Evolutionary conservation across 2,329 filamentous ascomycete species (phyloP), one percentile per base, ranked within the genome.

Genomic region (Penicillium sp.): DNA sequence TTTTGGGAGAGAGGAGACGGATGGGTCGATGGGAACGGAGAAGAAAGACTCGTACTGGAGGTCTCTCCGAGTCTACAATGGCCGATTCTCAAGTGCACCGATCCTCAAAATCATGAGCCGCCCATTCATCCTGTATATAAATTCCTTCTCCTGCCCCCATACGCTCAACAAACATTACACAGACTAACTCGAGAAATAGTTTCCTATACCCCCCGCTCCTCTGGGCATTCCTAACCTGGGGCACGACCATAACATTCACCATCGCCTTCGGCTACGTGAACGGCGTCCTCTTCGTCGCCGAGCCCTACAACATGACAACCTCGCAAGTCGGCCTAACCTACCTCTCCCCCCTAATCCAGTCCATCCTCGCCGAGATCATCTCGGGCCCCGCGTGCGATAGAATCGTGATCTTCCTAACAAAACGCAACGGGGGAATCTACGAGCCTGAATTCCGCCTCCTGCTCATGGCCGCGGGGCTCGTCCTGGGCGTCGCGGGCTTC

Each of bases 241-340:
- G 46, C 46, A 49, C 46, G 17, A 49, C 46, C 3, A 49, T 49
- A 9, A 49, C 46, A 49, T 49, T 49, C 46, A 49, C 46, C 46
- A 49, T 49, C 46, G 46, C 46, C 46, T 49, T 49, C 21, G 46
- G 46, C 50, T 53, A 53, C 50, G 50, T 53, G 26, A 53, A 49
- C 46, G 46, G 46, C 17, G 46, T 49, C n/a, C 46, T 49, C 46
- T 49, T 49, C 46, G 29, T 23, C 1, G 21, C 3, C 15, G 19
- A 19, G 13, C 48, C 48, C 11, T 50, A 50, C 48, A 50, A 50
- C 48, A 29, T 50, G 21, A 29, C 48, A 13, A 50, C 48, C 26
- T 29, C 21, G 11, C 21, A 29, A 29, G 48, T 54, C 51, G 31
- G 51, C 5, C 38, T 44, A 11, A 54, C 51, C 9, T 17, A 19